Evolutionary conservation across 2,329 filamentous ascomycete species (phyloP).

Genomic region (Colletotrichum sojae): DNA sequence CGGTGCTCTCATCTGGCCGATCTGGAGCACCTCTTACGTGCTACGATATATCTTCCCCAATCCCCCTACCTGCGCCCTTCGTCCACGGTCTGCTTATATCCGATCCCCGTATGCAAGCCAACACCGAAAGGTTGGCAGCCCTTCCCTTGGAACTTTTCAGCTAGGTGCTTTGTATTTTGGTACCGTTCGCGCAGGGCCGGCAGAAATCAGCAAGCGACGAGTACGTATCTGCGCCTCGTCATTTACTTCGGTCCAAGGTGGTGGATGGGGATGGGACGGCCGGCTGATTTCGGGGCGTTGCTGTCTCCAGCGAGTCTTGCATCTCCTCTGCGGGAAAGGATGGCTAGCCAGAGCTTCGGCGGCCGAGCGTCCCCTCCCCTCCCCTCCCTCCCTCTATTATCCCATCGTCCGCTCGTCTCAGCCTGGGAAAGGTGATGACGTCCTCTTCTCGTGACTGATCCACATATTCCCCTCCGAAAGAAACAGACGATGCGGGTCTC

Average conservation of each 20-base stretch:
- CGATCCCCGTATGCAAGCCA: constrained; percentile 11
- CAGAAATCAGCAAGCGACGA: constrained; percentile 37
- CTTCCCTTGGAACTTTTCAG: neutral
- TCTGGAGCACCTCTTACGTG: constrained; percentile 1
- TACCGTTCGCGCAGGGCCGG: constrained; percentile 32
- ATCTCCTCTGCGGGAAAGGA: neutral
- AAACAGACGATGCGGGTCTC: constrained; percentile 2
- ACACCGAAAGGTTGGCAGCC: constrained; percentile 16
- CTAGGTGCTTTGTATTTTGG: constrained; percentile 7
- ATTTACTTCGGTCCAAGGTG: constrained; percentile 5
- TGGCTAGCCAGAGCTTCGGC: constrained; percentile 1
- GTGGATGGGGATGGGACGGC: neutral
- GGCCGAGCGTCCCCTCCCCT: constrained; percentile 18
- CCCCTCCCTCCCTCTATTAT: constrained; percentile 1
- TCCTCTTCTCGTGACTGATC: constrained; percentile 14
- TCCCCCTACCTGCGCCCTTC: neutral
- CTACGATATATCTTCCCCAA: constrained; percentile 2
- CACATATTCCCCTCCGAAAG: constrained; percentile 1
- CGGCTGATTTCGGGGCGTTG: neutral
- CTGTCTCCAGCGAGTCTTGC: neutral
- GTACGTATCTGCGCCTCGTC: constrained; percentile 26
- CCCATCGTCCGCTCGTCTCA: constrained; percentile 16
- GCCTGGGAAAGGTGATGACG: neutral
- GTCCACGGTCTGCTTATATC: constrained; percentile 11
- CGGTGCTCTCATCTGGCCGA: constrained; percentile 8